Base-by-base conservation (phyloP, 495 filamentous ascomycete genomes). In the Halenospora varia region DNA sequence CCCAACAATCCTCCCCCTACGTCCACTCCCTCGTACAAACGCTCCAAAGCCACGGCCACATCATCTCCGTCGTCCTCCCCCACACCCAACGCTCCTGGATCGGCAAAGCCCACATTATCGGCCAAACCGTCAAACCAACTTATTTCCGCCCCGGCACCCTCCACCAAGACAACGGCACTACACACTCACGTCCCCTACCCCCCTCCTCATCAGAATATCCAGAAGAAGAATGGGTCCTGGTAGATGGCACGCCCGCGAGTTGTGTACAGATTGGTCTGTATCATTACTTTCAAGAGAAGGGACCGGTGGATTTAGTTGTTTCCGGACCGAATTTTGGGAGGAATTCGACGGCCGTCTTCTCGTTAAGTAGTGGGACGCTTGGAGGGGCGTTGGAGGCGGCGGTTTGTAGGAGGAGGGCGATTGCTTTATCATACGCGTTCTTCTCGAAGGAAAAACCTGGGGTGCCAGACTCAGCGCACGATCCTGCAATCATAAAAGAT, bases 11-110 rank as follows among this genome's bases (percentile, higher is more conserved):
- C 26, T 96, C 92, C 1, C 94, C 94, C 2, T 97, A 98, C 66
- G 82, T 97, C 59, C 91, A 95, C 75, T 85, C 88, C 29, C 85
- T 96, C 64, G 84, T 97, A 13, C 75, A 82, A 35, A 80, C 85
- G 20, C 86, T 98, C 39, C 89, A 94, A 71, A 64, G 73, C 25
- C 82, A 83, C 17, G 90, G 92, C 10, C 92, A 95, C 70, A 80
- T 77, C 39, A 90, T 97, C 57, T 93, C 89, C 2, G 92, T 97
- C 42, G 82, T 94, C 56, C 82, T 98, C 2, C 94, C 94, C 0
- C 86, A 96, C 71, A 85, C 84, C 10, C 94, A 98, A 72, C 87
- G 92, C 48, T 95, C 90, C 52, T 98, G 94, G 94, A 97, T 98
- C 63, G 91, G 92, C 55, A 98, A 98, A 75, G 94, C 94, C 19